Conservation (phyloP, 177 flowering plant genomes). For the Tripterygium wilfordii region DNA sequence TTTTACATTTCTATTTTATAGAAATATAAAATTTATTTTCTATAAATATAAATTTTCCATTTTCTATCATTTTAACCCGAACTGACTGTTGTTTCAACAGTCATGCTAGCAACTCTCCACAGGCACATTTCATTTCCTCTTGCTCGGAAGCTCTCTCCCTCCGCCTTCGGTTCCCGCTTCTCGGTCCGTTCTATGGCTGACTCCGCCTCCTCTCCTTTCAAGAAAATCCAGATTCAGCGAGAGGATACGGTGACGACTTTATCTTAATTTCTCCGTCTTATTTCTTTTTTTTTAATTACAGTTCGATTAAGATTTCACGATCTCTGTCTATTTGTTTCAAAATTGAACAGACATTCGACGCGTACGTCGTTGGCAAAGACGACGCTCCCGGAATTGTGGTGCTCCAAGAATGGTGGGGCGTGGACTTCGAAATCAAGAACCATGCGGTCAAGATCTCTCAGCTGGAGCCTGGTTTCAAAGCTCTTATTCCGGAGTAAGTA, state of each 20-base stretch:
- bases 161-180: conserved; percentile 17
- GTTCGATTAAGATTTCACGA: background rate
- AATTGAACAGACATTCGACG: conserved; percentile 69
- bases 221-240: conserved; percentile 75
- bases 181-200: conserved; percentile 61
- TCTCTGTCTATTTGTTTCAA: no score
- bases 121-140: conserved; percentile 11
- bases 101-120: no score
- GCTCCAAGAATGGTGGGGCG: conserved; percentile 94
- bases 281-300: background rate
- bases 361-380: conserved; percentile 90
- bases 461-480: conserved; percentile 66
- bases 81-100: no score
- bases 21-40: no score
- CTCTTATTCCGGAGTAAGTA: conserved; percentile 86
- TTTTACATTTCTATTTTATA: no score
- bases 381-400: conserved; percentile 91
- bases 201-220: conserved; percentile 45
- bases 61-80: no score
- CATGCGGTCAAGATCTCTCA: conserved; percentile 74
- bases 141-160: conserved; percentile 6
- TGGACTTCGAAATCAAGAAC: conserved; percentile 87
- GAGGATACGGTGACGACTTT: conserved; percentile 62
- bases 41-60: no score
- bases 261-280: background rate